Percentiles rank a stretch among this genome's conserved stretches.
These are phyloP conservation scores for Colletotrichum caudatum DNA, from an alignment of 2,329 filamentous ascomycete genomes.

Conservation along the genomic window DNA sequence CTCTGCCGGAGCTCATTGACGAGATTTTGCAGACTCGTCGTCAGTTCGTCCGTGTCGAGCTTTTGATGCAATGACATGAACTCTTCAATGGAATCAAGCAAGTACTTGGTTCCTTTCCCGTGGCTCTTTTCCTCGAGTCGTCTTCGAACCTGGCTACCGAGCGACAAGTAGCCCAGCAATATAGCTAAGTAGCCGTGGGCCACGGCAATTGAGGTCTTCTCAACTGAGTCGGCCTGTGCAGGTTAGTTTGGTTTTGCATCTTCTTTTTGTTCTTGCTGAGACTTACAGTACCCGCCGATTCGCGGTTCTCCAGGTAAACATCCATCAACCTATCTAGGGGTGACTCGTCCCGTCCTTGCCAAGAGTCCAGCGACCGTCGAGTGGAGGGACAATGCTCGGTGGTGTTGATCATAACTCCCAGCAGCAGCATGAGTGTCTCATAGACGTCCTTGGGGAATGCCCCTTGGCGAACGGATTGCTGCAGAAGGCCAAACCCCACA, in stretches of 20 bases:
- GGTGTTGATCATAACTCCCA: constrained; percentile 90
- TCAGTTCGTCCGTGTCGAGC: constrained; percentile 58
- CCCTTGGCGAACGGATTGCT: constrained; percentile 61
- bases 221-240: constrained; percentile 73
- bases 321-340: constrained; percentile 70
- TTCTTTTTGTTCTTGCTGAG: not conserved
- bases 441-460: constrained; percentile 65
- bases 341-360: constrained; percentile 53
- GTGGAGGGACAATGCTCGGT: constrained; percentile 80
- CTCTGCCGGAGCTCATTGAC: constrained; percentile 50
- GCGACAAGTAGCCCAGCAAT: constrained; percentile 82
- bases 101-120: constrained; percentile 57
- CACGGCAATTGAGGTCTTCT: constrained; percentile 84
- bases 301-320: constrained; percentile 76
- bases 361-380: constrained; percentile 54
- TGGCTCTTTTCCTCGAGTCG: constrained; percentile 58
- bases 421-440: constrained; percentile 79
- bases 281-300: constrained; percentile 76
- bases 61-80: constrained; percentile 65
- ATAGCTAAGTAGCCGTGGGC: constrained; percentile 89
- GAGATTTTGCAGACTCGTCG: constrained; percentile 50
- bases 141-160: constrained; percentile 61
- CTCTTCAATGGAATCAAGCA: constrained; percentile 66
- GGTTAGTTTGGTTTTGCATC: constrained; percentile 36
- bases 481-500: constrained; percentile 61